A percentile compares a stretch with the other conserved stretches of the same genome.
Evolutionary conservation across 768 basidiomycete genomes (phyloP).

Genomic region (Lactifluus volemus): DNA sequence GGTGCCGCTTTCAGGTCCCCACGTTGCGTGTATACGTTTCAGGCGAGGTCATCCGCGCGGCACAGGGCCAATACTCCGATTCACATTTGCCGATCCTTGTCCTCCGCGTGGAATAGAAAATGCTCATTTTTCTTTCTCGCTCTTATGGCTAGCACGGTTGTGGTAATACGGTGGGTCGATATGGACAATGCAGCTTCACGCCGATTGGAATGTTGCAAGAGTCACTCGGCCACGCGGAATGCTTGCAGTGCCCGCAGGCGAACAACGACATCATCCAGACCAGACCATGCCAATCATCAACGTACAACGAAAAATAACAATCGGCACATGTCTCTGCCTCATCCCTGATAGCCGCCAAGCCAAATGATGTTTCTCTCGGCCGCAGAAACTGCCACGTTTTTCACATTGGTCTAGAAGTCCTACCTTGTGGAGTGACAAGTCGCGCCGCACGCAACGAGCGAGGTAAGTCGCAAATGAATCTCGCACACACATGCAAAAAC

Average conservation of each 20-base stretch:
- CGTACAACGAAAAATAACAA: not conserved
- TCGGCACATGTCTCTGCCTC: not conserved
- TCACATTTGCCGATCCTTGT: slow-evolving; percentile 8
- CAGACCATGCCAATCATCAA: slow-evolving; percentile 4
- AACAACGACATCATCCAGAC: not conserved
- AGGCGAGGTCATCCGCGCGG: slow-evolving; percentile 2
- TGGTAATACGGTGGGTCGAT: not conserved
- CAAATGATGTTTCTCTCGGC: not conserved
- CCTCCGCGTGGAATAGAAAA: not conserved
- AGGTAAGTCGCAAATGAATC: not conserved
- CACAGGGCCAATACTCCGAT: not conserved
- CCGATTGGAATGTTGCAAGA: not conserved
- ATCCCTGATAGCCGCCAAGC: not conserved
- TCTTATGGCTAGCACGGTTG: not conserved
- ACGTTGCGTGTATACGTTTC: not conserved
- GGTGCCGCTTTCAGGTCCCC: not conserved
- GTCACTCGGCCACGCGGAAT: not conserved
- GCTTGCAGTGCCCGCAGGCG: not conserved
- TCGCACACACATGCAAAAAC: not conserved
- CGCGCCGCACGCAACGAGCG: not conserved
- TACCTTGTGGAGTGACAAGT: not conserved
- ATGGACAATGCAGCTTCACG: not conserved
- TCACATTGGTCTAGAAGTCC: not conserved
- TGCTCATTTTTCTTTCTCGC: not conserved
- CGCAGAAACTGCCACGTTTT: not conserved